Evolutionary conservation across 1,139 yeast genomes (phyloP), one percentile per base, ranked within the genome.

Genomic region (Blastobotrys malaysiensis): DNA sequence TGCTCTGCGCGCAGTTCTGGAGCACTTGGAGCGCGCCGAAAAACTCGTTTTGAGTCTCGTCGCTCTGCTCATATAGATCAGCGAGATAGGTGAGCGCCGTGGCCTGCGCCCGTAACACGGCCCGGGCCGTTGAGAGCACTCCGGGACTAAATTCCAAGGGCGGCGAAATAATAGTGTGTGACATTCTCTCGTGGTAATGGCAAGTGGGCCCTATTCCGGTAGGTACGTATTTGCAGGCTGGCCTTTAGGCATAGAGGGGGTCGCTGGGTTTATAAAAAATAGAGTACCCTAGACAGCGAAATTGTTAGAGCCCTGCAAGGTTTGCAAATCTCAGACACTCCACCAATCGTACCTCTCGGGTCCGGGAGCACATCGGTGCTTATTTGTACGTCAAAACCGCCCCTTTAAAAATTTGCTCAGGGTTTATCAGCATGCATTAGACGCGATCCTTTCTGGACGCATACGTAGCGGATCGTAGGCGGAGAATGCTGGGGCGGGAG

Each of bases 31-130:
- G 67, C 1, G 88, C 78, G 43, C 69, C 69, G 50, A 73, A 71
- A 60, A 85, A 70, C 57, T 83, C 79, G n/a, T 66, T 63, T 57
- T 78, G 81, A 1, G 84, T 74, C 65, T 74, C 77, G 45, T 69
- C 55, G 19, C 79, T 76, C 39, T 63, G 57, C 46, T 69, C 66
- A 63, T 77, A 79, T 50, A 77, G 75, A 26, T 67, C 63, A 9
- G 75, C 71, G 46, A 80, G 65, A 54, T 74, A 73, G 9, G 69
- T 61, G 19, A 79, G 69, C 1, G 84, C 77, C 54, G 66, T 68
- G 2, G 80, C 75, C 62, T 80, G 83, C 45, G 73, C 73, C n/a
- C 69, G 59, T n/a, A 80, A 64, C 1, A 80, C 73, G 13, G 71
- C 59, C 46, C 59, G 59, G 9, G 72, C 71, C 19, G 71, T 63